phyloP scores from a whole-genome alignment of 345 rosid genomes.

The Punica granatum region DNA sequence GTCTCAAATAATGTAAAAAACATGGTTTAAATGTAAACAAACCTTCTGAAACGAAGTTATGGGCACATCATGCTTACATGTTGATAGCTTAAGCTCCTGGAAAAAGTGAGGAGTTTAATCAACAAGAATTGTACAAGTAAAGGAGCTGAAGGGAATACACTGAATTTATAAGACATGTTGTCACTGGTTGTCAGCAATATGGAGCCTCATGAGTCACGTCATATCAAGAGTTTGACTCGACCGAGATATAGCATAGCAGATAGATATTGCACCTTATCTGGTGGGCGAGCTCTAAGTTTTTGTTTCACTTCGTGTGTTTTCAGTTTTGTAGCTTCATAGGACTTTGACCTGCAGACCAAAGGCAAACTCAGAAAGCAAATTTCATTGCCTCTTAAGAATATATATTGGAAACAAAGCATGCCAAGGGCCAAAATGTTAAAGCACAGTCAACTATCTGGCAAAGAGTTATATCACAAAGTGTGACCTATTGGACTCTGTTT shows the following conservation, averaged over 20 bases:
- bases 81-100: constrained; percentile 23
- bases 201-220: neutral
- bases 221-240: neutral
- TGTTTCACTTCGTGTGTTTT: constrained; percentile 22
- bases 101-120: constrained; percentile 2
- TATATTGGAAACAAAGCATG: neutral
- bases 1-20: no score
- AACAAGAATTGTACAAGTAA: neutral
- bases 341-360: constrained; percentile 18
- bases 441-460: no score
- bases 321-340: constrained; percentile 14
- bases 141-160: neutral
- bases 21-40: no score
- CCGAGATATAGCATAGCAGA: neutral
- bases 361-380: neutral
- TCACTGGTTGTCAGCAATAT: neutral
- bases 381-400: neutral
- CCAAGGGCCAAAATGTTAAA: no score
- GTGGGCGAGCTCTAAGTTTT: constrained; percentile 17
- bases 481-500: neutral
- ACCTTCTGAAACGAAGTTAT: constrained; percentile 33
- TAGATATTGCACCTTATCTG: constrained; percentile 26
- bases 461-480: neutral
- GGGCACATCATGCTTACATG: constrained; percentile 24
- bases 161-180: neutral